A percentile compares a stretch with the other conserved stretches of the same genome.
Evolutionary conservation across 2,329 filamentous ascomycete genomes (phyloP).

Genomic region (Ophiognomonia clavigignenti-juglandacearum): DNA sequence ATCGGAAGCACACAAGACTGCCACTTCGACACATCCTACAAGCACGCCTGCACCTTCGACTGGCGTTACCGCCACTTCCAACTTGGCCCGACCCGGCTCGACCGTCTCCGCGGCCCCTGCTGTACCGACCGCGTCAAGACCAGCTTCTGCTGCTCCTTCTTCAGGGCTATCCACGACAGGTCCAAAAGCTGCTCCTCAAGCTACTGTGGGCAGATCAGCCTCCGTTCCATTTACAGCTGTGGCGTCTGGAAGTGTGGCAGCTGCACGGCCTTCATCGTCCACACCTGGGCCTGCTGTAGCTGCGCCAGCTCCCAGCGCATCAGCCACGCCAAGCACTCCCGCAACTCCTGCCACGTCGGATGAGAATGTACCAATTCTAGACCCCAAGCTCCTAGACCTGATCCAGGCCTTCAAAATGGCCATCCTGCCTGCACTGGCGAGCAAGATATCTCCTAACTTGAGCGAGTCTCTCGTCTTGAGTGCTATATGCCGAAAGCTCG

Average conservation of each 20-base stretch:
- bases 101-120: neutral
- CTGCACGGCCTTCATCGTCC: neutral
- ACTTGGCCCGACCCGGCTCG: neutral
- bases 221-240: neutral
- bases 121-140: neutral
- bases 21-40: neutral
- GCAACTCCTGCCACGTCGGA: conserved; percentile 2
- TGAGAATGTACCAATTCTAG: conserved; percentile 19
- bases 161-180: neutral
- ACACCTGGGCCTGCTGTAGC: neutral
- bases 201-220: neutral
- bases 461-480: conserved; percentile 44
- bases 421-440: conserved; percentile 38
- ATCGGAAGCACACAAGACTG: neutral
- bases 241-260: neutral
- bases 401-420: conserved; percentile 41
- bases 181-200: neutral
- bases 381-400: conserved; percentile 35
- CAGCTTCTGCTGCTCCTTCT: neutral
- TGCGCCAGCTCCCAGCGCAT: neutral
- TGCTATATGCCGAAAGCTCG: conserved; percentile 46
- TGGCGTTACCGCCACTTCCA: neutral
- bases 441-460: conserved; percentile 33
- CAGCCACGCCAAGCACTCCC: conserved; percentile 3
- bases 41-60: neutral